Evolutionary conservation across 495 filamentous ascomycete species (phyloP).

Genomic region (Penicillium ucsense): DNA sequence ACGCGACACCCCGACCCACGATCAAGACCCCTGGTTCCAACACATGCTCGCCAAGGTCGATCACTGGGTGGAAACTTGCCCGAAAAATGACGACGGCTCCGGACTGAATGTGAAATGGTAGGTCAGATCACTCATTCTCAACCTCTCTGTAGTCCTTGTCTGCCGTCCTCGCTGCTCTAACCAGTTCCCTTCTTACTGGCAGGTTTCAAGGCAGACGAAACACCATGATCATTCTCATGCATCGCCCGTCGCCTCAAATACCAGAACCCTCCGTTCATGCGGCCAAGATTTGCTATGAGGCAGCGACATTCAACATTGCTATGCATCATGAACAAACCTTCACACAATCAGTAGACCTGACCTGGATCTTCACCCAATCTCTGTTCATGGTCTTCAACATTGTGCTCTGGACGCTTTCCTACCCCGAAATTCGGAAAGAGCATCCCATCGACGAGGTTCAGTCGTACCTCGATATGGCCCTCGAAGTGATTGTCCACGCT

Average conservation of each 20-base stretch:
- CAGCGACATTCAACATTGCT: conserved; percentile 65
- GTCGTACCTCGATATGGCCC: conserved; percentile 53
- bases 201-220: conserved; percentile 74
- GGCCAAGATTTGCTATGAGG: conserved; percentile 72
- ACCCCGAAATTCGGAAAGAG: conserved; percentile 63
- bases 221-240: conserved; percentile 75
- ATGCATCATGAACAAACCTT: conserved; percentile 69
- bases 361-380: conserved; percentile 82
- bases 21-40: conserved; percentile 75
- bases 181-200: not conserved
- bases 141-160: no score
- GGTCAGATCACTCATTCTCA: no score
- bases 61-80: conserved; percentile 57
- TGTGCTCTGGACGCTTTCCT: conserved; percentile 80
- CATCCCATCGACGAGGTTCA: conserved; percentile 64
- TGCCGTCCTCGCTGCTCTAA: not conserved
- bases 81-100: conserved; percentile 51
- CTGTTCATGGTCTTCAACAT: conserved; percentile 83
- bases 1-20: conserved; percentile 57
- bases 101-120: conserved; percentile 59
- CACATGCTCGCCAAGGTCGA: conserved; percentile 69
- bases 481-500: conserved; percentile 65
- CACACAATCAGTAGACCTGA: conserved; percentile 66
- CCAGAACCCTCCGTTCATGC: conserved; percentile 68
- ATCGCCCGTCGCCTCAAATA: conserved; percentile 81